Percentiles rank a stretch among this genome's conserved stretches.
Conservation (phyloP, 2,329 filamentous ascomycete species). For the Monilinia fructicola region DNA sequence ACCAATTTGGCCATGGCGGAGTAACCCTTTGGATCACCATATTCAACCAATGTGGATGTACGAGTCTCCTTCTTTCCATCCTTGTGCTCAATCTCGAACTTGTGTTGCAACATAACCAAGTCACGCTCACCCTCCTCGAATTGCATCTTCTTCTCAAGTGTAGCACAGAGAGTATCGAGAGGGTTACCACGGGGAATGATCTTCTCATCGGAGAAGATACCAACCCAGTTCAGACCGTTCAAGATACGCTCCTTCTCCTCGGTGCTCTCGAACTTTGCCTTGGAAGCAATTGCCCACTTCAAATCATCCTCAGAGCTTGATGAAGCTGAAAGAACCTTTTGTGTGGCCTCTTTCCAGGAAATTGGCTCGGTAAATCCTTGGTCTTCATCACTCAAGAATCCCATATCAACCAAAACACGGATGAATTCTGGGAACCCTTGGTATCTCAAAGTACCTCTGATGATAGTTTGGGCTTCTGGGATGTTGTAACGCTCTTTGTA, state of each 20-base stretch:
- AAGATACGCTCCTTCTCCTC: slow-evolving; percentile 71
- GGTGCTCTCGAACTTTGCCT: slow-evolving; percentile 67
- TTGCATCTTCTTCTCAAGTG: slow-evolving; percentile 88
- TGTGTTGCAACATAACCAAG: slow-evolving; percentile 76
- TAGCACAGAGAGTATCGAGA: slow-evolving; percentile 86
- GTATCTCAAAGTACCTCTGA: slow-evolving; percentile 82
- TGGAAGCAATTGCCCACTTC: slow-evolving; percentile 68
- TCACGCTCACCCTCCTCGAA: slow-evolving; percentile 82
- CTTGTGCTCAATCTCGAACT: slow-evolving; percentile 80
- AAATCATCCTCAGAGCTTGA: slow-evolving; percentile 69
- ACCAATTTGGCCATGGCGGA: slow-evolving; percentile 82
- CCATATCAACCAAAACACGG: slow-evolving; percentile 81
- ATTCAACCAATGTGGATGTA: slow-evolving; percentile 79
- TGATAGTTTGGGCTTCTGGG: slow-evolving; percentile 83
- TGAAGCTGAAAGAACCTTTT: slow-evolving; percentile 69
- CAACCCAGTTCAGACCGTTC: slow-evolving; percentile 70
- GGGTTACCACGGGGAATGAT: slow-evolving; percentile 75
- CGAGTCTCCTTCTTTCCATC: slow-evolving; percentile 75
- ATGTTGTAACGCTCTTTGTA: slow-evolving; percentile 91
- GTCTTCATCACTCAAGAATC: slow-evolving; percentile 76
- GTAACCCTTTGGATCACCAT: slow-evolving; percentile 76
- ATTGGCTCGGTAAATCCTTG: slow-evolving; percentile 63
- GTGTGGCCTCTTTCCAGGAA: slow-evolving; percentile 81
- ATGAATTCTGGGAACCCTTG: slow-evolving; percentile 89
- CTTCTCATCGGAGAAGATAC: slow-evolving; percentile 64